A percentile compares a stretch with the other conserved stretches of the same genome.
Conservation (phyloP, 371 early-diverging fungal genomes). For the Rhizopus stolonifer region DNA sequence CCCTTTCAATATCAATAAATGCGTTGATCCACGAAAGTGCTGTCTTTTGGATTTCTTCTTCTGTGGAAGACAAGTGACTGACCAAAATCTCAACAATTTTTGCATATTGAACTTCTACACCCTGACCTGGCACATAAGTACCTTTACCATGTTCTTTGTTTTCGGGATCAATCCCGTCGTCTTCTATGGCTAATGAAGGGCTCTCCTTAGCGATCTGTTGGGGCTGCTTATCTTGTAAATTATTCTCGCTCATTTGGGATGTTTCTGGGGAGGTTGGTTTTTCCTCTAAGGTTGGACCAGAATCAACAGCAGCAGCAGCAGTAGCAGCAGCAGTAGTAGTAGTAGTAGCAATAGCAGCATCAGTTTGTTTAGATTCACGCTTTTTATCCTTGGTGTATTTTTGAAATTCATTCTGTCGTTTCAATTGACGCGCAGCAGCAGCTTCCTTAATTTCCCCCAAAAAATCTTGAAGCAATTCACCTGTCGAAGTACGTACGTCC, state of each 20-base stretch:
- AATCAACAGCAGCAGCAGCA: too few species aligned
- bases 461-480: constrained; percentile 71
- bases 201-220: too few species aligned
- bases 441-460: constrained; percentile 79
- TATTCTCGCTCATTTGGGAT: not conserved
- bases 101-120: constrained; percentile 77
- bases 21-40: constrained; percentile 87
- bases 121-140: constrained; percentile 68
- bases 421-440: constrained; percentile 52
- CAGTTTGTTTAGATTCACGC: constrained; percentile 21
- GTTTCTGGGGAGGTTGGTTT: not conserved
- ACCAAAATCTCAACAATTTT: constrained; percentile 78
- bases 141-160: constrained; percentile 56
- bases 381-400: constrained; percentile 24
- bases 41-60: constrained; percentile 85
- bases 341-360: not conserved
- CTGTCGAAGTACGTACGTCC: constrained; percentile 78
- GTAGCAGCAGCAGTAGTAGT: not conserved
- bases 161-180: constrained; percentile 15
- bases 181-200: not conserved
- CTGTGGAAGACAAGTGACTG: constrained; percentile 74
- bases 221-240: not conserved
- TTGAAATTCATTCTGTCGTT: constrained; percentile 36
- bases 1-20: constrained; percentile 77
- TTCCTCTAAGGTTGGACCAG: not conserved